Evolutionary conservation across 352 stramenopile species (phyloP), one percentile per base, ranked within the genome.

Genomic region (Pythium diclinum): DNA sequence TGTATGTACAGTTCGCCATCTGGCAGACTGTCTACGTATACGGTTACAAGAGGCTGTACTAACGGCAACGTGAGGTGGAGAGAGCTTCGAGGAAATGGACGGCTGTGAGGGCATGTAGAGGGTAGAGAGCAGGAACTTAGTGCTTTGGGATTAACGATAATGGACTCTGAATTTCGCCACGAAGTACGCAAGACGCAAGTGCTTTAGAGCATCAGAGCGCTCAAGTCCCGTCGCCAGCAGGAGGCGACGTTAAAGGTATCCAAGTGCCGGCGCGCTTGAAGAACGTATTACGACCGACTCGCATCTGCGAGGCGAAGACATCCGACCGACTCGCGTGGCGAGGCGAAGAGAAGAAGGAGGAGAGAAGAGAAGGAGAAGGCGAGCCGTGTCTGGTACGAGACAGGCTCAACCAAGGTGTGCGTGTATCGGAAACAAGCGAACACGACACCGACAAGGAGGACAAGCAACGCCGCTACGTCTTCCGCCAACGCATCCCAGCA

Each of bases 401-500:
- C 44, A 6, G 19, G 19, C 44, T 51, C 44, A 51, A 51, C 17
- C n/a, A 3, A 28, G 44, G 44, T 51, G 44, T 51, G 30, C 38
- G 38, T 46, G 14, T 17, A 13, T 51, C 44, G 19, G 19, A 7
- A 13, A 14, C 44, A 28, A 51, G 2, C 19, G 19, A 51, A 5
- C 9, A 28, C 44, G 44, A 14, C 44, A 51, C 44, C 44, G 25
- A 51, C 44, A 51, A 28, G 44, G 44, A 51, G 19, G 44, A 51
- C 17, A 25, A 28, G 25, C 25, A 4, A n/a, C 44, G 4, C 14
- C 44, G 44, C 38, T 46, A 8, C 19, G 17, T 51, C 19, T 51
- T 51, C 44, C 44, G 19, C 44, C 44, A 51, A 51, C 44, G 44
- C 17, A 51, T 30, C 44, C 44, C 25, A 51, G 44, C 44, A 51